phyloP scores from a whole-genome alignment of 2,329 filamentous ascomycete genomes.

The Penicillium sp. region DNA sequence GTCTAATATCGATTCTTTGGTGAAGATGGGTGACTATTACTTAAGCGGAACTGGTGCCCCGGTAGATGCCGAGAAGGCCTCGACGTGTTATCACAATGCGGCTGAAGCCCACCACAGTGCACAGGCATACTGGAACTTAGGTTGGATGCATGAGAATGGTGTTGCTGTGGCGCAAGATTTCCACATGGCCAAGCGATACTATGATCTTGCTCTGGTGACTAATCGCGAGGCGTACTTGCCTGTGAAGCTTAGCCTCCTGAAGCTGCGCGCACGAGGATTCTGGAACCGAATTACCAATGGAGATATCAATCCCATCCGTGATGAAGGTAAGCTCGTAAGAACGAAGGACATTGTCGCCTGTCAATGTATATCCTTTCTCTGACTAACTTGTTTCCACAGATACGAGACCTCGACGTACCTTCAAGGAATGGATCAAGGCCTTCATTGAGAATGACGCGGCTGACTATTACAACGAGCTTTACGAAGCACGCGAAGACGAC shows the following conservation, averaged over 20 bases:
- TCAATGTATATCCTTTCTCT: not conserved
- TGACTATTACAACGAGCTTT: slow-evolving; percentile 65
- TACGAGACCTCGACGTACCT: slow-evolving; percentile 71
- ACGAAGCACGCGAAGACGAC: slow-evolving; percentile 45
- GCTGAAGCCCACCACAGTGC: slow-evolving; percentile 90
- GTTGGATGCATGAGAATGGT: slow-evolving; percentile 99
- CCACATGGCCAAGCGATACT: slow-evolving; percentile 94
- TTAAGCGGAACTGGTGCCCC: slow-evolving; percentile 76
- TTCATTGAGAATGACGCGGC: slow-evolving; percentile 75
- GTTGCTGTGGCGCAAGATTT: slow-evolving; percentile 92
- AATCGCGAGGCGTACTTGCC: slow-evolving; percentile 94
- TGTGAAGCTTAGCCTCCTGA: slow-evolving; percentile 83
- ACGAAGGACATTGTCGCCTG: slow-evolving; percentile 34
- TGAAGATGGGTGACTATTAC: slow-evolving; percentile 99
- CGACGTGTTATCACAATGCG: slow-evolving; percentile 87
- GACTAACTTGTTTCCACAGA: slow-evolving; percentile 51
- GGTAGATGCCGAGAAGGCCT: slow-evolving; percentile 78
- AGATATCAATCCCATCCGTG: slow-evolving; percentile 87
- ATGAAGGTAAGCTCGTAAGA: slow-evolving; percentile 65
- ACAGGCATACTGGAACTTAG: slow-evolving; percentile 94
- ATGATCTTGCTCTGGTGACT: slow-evolving; percentile 87
- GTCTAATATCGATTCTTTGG: slow-evolving; percentile 86
- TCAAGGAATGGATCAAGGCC: slow-evolving; percentile 83
- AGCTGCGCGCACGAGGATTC: slow-evolving; percentile 80
- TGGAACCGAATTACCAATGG: slow-evolving; percentile 95